phyloP scores from a whole-genome alignment of 2,329 filamentous ascomycete species.

The Colletotrichum theobromicola region DNA sequence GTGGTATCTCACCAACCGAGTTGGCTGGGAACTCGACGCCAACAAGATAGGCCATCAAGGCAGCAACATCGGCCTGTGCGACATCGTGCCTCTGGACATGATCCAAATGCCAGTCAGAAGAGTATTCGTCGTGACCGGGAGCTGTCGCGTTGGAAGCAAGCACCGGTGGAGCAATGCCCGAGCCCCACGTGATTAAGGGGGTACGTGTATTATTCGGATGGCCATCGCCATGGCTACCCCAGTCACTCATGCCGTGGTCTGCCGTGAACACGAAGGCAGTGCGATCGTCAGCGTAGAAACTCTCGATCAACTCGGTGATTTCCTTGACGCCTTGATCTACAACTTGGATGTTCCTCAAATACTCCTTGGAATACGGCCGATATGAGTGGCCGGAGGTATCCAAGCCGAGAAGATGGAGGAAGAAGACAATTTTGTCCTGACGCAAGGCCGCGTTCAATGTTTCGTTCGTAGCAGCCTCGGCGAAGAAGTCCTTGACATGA shows the following conservation, averaged over 20 bases:
- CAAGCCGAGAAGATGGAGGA: slow-evolving; percentile 89
- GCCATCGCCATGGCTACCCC: slow-evolving; percentile 98
- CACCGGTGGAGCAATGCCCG: slow-evolving; percentile 81
- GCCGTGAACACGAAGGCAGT: slow-evolving; percentile 97
- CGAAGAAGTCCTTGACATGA: slow-evolving; percentile 85
- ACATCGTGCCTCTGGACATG: slow-evolving; percentile 88
- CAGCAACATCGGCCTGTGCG: slow-evolving; percentile 89
- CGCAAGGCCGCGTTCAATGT: slow-evolving; percentile 75
- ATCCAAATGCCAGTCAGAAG: slow-evolving; percentile 85
- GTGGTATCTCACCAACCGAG: slow-evolving; percentile 89
- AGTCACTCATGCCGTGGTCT: slow-evolving; percentile 99
- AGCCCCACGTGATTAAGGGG: slow-evolving; percentile 91
- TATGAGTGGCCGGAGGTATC: slow-evolving; percentile 89
- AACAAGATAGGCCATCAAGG: slow-evolving; percentile 91
- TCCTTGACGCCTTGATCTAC: slow-evolving; percentile 91
- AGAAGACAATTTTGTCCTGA: slow-evolving; percentile 91
- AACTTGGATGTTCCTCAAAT: slow-evolving; percentile 91
- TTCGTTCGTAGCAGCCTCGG: slow-evolving; percentile 76
- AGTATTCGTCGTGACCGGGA: slow-evolving; percentile 89
- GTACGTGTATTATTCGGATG: slow-evolving; percentile 97
- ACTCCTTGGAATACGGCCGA: slow-evolving; percentile 93
- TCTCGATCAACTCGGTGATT: slow-evolving; percentile 79
- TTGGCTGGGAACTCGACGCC: slow-evolving; percentile 93
- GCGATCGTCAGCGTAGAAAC: slow-evolving; percentile 84
- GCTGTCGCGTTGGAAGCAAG: slow-evolving; percentile 60